Evolutionary conservation across 1,284 basidiomycete species (phyloP).

Genomic region (Ustilago sp.): DNA sequence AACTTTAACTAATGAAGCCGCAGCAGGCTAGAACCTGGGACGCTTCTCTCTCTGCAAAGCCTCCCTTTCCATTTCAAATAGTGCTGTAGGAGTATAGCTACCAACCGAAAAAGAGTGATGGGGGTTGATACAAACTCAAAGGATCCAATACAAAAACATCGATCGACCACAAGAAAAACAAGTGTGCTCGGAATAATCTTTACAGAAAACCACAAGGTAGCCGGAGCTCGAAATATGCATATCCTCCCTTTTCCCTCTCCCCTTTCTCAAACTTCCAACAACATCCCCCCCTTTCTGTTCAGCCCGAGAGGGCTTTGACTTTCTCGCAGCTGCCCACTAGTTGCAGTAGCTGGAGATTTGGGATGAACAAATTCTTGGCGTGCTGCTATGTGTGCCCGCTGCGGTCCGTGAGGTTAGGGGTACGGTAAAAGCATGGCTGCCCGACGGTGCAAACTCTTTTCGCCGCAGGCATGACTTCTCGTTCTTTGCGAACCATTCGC

Average conservation of each 20-base stretch:
- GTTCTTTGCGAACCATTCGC: not conserved
- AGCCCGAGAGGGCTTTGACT: conserved; percentile 1
- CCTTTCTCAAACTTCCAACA: conserved; percentile 18
- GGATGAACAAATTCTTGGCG: not conserved
- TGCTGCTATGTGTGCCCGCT: not conserved
- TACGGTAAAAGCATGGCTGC: not conserved
- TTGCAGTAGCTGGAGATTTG: not conserved
- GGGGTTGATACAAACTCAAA: no score
- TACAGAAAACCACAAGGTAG: conserved; percentile 16
- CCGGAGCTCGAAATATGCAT: conserved; percentile 23
- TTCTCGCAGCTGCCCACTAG: not conserved
- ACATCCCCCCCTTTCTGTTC: conserved; percentile 1
- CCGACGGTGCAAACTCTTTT: not conserved
- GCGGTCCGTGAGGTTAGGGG: not conserved
- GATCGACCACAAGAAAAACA: not conserved
- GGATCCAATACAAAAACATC: not conserved
- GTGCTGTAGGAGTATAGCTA: no score
- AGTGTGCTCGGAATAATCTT: conserved; percentile 31
- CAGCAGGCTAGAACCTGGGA: not conserved
- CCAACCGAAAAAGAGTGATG: no score
- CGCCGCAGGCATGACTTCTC: not conserved
- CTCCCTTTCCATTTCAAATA: no score
- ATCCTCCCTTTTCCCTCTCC: not conserved
- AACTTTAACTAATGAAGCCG: no score
- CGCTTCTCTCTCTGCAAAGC: not conserved